phyloP scores from a whole-genome alignment of 1,284 basidiomycete species.

The Pascua sp. region DNA sequence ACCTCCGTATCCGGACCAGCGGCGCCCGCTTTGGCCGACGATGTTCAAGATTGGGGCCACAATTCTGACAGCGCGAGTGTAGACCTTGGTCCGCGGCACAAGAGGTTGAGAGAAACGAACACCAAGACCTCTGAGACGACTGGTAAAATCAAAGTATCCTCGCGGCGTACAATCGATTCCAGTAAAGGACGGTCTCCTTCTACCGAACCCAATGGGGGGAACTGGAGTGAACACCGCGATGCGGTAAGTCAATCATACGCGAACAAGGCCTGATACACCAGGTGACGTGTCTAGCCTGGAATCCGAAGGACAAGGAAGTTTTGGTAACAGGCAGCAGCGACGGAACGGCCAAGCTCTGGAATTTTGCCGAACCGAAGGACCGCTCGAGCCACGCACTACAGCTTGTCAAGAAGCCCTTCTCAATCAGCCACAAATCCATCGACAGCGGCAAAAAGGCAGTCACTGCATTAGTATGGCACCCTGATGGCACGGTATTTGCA shows the following conservation, averaged over 20 bases:
- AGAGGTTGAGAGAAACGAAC: no score
- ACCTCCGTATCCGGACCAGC: no score
- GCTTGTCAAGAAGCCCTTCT: constrained; percentile 18
- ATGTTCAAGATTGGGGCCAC: no score
- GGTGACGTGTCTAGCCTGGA: constrained; percentile 42
- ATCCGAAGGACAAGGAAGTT: constrained; percentile 37
- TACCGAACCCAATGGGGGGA: no score
- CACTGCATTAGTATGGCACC: constrained; percentile 39
- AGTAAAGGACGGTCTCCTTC: no score
- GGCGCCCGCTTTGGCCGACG: no score
- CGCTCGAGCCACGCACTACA: constrained; percentile 8
- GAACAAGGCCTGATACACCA: neutral
- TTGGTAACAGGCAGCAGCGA: constrained; percentile 36
- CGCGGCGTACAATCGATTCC: no score
- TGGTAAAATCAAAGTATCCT: no score
- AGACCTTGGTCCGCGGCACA: no score
- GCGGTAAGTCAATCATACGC: constrained; percentile 16
- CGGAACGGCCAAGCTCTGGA: constrained; percentile 40
- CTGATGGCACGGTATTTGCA: constrained; percentile 42
- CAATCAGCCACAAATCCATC: constrained; percentile 37
- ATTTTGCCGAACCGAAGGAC: constrained; percentile 22
- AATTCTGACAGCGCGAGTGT: no score
- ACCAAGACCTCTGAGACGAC: no score
- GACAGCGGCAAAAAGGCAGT: constrained; percentile 39
- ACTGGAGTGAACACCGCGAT: constrained; percentile 38